Evolutionary conservation across 2,329 filamentous ascomycete genomes (phyloP), one percentile per base, ranked within the genome.

Genomic region (Neonectria punicea): DNA sequence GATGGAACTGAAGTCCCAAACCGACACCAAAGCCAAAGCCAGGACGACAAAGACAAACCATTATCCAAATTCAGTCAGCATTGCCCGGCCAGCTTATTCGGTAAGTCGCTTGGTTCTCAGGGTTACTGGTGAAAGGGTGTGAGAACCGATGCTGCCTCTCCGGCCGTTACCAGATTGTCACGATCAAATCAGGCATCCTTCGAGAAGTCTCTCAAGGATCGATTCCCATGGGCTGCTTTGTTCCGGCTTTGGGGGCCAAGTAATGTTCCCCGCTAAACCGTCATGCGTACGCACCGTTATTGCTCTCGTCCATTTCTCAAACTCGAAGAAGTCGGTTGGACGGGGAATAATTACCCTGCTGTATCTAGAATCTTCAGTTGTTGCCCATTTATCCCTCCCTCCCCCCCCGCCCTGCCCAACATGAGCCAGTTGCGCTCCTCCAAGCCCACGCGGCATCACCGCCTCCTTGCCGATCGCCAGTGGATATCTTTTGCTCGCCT

Each of bases 141-240:
- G 14, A n/a, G 32, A 22, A 22, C 11, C 20, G 8, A 36, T 39
- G 36, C 53, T 22, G 39, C n/a, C 41, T 30, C 14, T 14, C 22
- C 14, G 16, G 47, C 47, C 25, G 36, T 50, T 25, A 8, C 16
- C 53, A 13, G 30, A 32, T 41, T 44, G 22, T 18, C 32, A 25
- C 14, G 55, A 46, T 58, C 50, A n/a, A 54, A 63, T 63, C 63
- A 58, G 65, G 65, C 61, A 67, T 50, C 39, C 20, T 67, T 67
- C 65, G 65, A 67, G 65, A 67, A 51, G 47, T 41, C 20, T 61
- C 51, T 46, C 44, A 36, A 43, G 54, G 55, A 36, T 51, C n/a
- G 41, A 39, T n/a, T 18, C 11, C 47, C 54, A 39, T 25, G 25
- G 25, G 25, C 5, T 25, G 28, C 18, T 47, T 43, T 41, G 46